Conservation (phyloP, 768 basidiomycete species). For the Collybiopsis confluens region DNA sequence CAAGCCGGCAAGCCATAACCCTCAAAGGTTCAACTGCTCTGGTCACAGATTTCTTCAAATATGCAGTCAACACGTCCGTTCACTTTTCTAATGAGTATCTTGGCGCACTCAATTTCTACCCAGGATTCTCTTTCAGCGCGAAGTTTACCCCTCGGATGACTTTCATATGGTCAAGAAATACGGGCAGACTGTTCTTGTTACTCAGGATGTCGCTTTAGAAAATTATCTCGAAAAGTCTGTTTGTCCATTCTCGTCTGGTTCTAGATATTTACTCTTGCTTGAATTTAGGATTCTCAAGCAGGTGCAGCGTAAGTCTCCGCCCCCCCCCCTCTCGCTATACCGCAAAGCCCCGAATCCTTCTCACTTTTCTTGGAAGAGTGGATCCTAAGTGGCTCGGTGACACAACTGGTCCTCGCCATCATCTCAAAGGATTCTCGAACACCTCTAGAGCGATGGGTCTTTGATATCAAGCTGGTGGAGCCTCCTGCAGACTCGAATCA, state of each 20-base stretch:
- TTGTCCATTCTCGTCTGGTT: constrained; percentile 2
- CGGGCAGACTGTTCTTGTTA: constrained; percentile 91
- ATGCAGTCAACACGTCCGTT: constrained; percentile 92
- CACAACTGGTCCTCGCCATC: constrained; percentile 92
- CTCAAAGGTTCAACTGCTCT: constrained; percentile 92
- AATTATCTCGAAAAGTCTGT: constrained; percentile 83
- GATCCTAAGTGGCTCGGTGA: constrained; percentile 89
- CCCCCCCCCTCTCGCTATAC: no score
- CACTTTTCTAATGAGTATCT: neutral
- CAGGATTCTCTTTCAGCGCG: constrained; percentile 94
- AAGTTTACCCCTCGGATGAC: constrained; percentile 96
- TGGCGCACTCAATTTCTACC: neutral
- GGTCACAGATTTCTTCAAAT: constrained; percentile 99
- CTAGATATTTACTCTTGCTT: constrained; percentile 2
- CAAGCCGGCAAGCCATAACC: constrained; percentile 75
- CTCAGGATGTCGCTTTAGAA: constrained; percentile 88
- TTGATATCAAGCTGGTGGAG: constrained; percentile 86
- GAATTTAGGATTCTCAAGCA: constrained; percentile 76
- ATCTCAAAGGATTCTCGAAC: constrained; percentile 91
- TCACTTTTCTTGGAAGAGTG: constrained; percentile 64
- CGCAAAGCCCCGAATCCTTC: neutral
- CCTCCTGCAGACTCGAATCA: constrained; percentile 46
- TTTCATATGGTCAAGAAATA: constrained; percentile 99
- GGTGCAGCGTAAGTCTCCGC: constrained; percentile 70
- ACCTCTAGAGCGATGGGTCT: constrained; percentile 96